Evolutionary conservation across 2,329 filamentous ascomycete genomes (phyloP), one percentile per base, ranked within the genome.

Genomic region (Alternaria gansuensis): DNA sequence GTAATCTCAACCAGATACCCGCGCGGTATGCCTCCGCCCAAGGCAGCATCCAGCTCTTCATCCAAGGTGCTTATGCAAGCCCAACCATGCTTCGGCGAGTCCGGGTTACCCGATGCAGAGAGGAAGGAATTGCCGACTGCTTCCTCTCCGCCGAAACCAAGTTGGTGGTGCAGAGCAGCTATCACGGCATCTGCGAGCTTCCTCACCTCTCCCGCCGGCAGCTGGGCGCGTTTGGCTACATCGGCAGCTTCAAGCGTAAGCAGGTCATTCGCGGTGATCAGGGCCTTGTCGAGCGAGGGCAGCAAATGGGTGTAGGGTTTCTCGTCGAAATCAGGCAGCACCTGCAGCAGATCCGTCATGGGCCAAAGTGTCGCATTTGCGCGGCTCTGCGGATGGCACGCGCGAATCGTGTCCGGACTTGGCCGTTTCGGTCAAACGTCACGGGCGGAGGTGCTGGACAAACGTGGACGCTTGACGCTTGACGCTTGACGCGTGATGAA

Each of bases 1-100:
- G 92, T 90, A 60, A 99, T 84, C 77, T 99, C 95, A 7, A 92
- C 93, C 71, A 99, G 82, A 77, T 90, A 90, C 45, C 93, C 91
- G 2, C 88, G 84, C 1, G 90, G 90, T 54, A 98, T 85, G 21
- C 95, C 95, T 46, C 93, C 94, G 59, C 86, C 87, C 37, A 98
- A 83, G 2, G 85, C 81, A 37, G 73, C 75, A 76, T 99, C 94
- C 31, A 99, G 82, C 36, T 79, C 78, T 49, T 85, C 81, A 76
- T 96, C 91, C 41, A 97, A 84, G 0, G 92, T 96, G 80, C 90
- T 96, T 77, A 98, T 91, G 45, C 81, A 82, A 41, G 78, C 81
- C 82, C 83, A 87, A 75, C 75, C 71, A 29, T 78, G 68, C 3
- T 54, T 33, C 14, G 46, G 23, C 7, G 29, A 44, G 24, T 50